Conservation (phyloP, 108 stramenopile species). For the Skeletonema costatum region DNA sequence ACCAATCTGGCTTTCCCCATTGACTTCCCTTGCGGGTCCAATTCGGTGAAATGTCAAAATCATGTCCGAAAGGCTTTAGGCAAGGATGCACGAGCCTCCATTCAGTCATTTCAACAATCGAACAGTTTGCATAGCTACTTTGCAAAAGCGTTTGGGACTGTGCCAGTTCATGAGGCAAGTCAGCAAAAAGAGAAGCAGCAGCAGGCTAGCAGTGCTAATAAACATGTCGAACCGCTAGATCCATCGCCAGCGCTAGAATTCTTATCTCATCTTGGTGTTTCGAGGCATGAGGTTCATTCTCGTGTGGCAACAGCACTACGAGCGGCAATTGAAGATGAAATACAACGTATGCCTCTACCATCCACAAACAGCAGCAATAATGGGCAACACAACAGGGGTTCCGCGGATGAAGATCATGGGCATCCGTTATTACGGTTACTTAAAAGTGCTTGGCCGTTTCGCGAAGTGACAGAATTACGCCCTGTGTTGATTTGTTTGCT, state of each 20-base stretch:
- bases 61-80: conserved; percentile 47
- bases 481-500: conserved; percentile 78
- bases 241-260: conserved; percentile 80
- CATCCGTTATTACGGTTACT: conserved; percentile 67
- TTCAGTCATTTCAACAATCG: conserved; percentile 67
- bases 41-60: conserved; percentile 8
- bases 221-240: conserved; percentile 65
- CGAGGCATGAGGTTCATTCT: conserved; percentile 78
- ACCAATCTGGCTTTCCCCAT: conserved; percentile 34
- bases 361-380: background rate
- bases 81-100: conserved; percentile 63
- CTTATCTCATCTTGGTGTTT: conserved; percentile 72
- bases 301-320: conserved; percentile 73
- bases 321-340: conserved; percentile 79
- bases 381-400: background rate
- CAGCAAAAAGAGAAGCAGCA: background rate
- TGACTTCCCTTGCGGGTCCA: conserved; percentile 33
- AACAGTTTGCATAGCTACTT: conserved; percentile 81
- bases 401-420: conserved; percentile 12
- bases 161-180: conserved; percentile 41
- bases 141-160: conserved; percentile 77
- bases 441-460: conserved; percentile 71
- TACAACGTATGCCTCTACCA: conserved; percentile 61
- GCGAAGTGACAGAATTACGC: conserved; percentile 76
- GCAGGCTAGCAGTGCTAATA: background rate